Evolutionary conservation across 148 eudicot species (phyloP).

Genomic region (Chenopodium suecicum): DNA sequence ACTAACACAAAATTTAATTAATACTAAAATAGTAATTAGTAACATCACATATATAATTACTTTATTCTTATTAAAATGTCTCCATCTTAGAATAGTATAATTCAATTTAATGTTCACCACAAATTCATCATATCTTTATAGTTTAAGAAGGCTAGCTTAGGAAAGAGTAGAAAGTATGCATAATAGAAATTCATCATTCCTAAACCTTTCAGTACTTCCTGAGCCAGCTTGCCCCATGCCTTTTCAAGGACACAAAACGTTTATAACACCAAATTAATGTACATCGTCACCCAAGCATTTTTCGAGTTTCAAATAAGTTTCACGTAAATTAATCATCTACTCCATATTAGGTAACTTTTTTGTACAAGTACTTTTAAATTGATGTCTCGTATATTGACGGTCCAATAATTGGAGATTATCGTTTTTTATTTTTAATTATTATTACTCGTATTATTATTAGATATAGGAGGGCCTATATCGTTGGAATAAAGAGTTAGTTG

Average conservation of each 20-base stretch:
- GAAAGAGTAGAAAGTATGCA: too few species aligned
- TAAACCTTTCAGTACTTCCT: background rate
- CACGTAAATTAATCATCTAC: too few species aligned
- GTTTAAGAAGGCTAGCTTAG: too few species aligned
- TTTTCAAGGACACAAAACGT: background rate
- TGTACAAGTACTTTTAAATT: too few species aligned
- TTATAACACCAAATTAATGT: background rate
- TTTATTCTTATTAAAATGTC: background rate
- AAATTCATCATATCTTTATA: background rate
- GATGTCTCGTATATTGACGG: too few species aligned
- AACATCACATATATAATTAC: background rate
- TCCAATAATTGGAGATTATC: too few species aligned
- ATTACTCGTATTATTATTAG: too few species aligned
- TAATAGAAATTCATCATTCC: background rate
- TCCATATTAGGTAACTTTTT: too few species aligned
- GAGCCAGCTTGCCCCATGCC: slow-evolving; percentile 1
- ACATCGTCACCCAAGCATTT: too few species aligned
- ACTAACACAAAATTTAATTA: background rate
- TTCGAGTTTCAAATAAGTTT: too few species aligned
- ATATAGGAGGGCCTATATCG: background rate
- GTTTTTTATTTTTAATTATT: too few species aligned
- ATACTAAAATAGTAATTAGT: background rate
- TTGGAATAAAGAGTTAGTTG: background rate
- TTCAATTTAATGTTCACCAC: background rate
- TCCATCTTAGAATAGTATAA: background rate